Percentiles rank a stretch among this genome's conserved stretches.
These are phyloP conservation scores for Protomyces inundatus DNA, from an alignment of 1,139 yeast genomes.

Conservation along the genomic window DNA sequence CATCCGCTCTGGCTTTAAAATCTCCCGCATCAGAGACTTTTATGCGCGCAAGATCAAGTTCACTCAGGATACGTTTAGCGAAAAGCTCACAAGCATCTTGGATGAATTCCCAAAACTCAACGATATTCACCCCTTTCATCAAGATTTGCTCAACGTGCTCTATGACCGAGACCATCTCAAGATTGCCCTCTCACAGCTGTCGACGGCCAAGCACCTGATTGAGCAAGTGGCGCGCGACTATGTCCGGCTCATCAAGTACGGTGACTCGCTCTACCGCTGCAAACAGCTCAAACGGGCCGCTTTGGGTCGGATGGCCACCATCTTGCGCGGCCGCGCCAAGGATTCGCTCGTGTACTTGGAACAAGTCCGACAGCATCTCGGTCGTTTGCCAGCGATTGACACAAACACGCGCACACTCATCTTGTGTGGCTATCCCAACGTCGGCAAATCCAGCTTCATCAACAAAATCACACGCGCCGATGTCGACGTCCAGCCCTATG, in stretches of 20 bases:
- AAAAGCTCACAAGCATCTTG: slow-evolving; percentile 78
- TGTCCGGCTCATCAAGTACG: slow-evolving; percentile 85
- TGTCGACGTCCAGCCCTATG: slow-evolving; percentile 98
- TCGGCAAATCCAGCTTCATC: slow-evolving; percentile 94
- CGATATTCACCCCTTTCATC: slow-evolving; percentile 96
- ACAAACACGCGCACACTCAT: slow-evolving; percentile 96
- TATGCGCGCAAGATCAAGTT: slow-evolving; percentile 96
- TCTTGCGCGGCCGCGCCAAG: slow-evolving; percentile 76
- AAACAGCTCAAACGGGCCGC: slow-evolving; percentile 98
- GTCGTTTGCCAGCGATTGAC: slow-evolving; percentile 95
- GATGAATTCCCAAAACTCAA: slow-evolving; percentile 92
- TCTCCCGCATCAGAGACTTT: slow-evolving; percentile 93
- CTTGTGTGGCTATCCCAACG: slow-evolving; percentile 98
- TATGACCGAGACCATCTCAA: slow-evolving; percentile 97
- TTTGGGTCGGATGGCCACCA: slow-evolving; percentile 98
- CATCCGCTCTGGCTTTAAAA: slow-evolving; percentile 91
- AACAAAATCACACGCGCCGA: slow-evolving; percentile 93
- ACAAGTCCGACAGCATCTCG: slow-evolving; percentile 98
- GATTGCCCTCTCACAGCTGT: slow-evolving; percentile 91
- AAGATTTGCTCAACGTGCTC: slow-evolving; percentile 94
- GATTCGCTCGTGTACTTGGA: slow-evolving; percentile 90
- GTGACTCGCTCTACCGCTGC: slow-evolving; percentile 96
- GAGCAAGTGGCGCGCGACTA: slow-evolving; percentile 97
- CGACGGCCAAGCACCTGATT: slow-evolving; percentile 86
- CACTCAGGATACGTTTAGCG: slow-evolving; percentile 92